A percentile compares a stretch with the other conserved stretches of the same genome.
Conservation (phyloP, 768 basidiomycete species). For the Naganishia kalamii region DNA sequence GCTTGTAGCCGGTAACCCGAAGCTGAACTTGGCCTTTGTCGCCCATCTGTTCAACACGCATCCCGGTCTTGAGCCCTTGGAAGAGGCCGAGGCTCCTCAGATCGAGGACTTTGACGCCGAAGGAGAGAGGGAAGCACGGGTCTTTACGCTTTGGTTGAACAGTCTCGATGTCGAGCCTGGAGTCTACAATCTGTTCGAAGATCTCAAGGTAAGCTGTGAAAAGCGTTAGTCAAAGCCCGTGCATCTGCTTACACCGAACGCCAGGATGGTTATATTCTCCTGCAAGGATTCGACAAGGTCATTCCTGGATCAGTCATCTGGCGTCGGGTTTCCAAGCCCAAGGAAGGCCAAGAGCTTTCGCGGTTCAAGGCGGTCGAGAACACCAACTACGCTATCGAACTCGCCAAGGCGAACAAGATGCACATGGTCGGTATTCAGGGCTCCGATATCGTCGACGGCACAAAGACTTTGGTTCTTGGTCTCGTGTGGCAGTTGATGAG, state of each 20-base stretch:
- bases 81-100: slow-evolving; percentile 78
- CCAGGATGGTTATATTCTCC: slow-evolving; percentile 69
- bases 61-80: slow-evolving; percentile 88
- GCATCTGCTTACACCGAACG: slow-evolving; percentile 16
- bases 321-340: slow-evolving; percentile 93
- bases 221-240: not conserved
- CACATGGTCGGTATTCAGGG: slow-evolving; percentile 96
- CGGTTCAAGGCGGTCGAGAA: slow-evolving; percentile 98
- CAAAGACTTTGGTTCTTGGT: slow-evolving; percentile 84
- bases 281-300: slow-evolving; percentile 96
- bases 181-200: slow-evolving; percentile 94
- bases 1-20: slow-evolving; percentile 87
- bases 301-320: slow-evolving; percentile 85
- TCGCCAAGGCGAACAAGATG: slow-evolving; percentile 87
- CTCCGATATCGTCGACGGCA: slow-evolving; percentile 91
- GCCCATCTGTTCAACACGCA: slow-evolving; percentile 98
- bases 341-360: slow-evolving; percentile 71
- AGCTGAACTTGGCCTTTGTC: slow-evolving; percentile 88
- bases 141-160: slow-evolving; percentile 97
- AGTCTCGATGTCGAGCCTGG: slow-evolving; percentile 92
- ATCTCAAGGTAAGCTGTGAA: slow-evolving; percentile 59
- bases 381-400: slow-evolving; percentile 90
- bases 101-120: slow-evolving; percentile 99
- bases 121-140: slow-evolving; percentile 94
- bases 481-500: slow-evolving; percentile 98